Base-by-base conservation (phyloP, 2,329 filamentous ascomycete genomes). In the Pyrenochaeta sp. region DNA sequence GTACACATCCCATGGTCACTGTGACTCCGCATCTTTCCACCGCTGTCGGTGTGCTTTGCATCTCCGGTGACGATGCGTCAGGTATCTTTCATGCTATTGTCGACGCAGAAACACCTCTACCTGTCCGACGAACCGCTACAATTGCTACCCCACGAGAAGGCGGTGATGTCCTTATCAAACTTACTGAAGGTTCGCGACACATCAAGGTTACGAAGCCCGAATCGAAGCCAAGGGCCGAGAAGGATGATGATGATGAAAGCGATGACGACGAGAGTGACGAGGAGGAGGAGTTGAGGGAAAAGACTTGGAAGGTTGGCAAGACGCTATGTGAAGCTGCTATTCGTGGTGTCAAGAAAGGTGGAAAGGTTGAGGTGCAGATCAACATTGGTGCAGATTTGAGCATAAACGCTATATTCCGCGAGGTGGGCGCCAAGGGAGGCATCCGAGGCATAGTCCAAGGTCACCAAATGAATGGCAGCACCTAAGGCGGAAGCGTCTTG, bases 191-290 rank as follows among this genome's bases (percentile, higher is more conserved):
- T 68, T 86, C 86, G 68, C 90, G 92, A 42, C 91, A 96, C 79
- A 97, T 98, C 84, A 96, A 96, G 81, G 89, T 97, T 71, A 94
- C 91, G 62, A 92, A 95, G 83, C 89, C 91, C 36, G 91, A 94
- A 81, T 87, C 90, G 61, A 92, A 92, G 84, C 67, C 87, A 58
- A 91, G 92, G 79, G 84, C 86, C 66, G 85, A 88, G 63, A 85
- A 86, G 52, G 85, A 84, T 40, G 84, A 86, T 37, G 88, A 87
- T 24, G 86, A 86, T 56, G 86, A 90, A 51, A 86, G 82, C 45
- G 84, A 86, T 28, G 83, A 85, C 3, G 84, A 81, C 9, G 81
- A 83, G 51, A 75, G 83, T 19, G 86, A 91, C 43, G 92, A 97
- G 69, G 90, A 90, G 54, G 91, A 97, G 79, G 93, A 97, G 82